Evolutionary conservation across 768 basidiomycete species (phyloP).

Genomic region (Polyporus arcularius): DNA sequence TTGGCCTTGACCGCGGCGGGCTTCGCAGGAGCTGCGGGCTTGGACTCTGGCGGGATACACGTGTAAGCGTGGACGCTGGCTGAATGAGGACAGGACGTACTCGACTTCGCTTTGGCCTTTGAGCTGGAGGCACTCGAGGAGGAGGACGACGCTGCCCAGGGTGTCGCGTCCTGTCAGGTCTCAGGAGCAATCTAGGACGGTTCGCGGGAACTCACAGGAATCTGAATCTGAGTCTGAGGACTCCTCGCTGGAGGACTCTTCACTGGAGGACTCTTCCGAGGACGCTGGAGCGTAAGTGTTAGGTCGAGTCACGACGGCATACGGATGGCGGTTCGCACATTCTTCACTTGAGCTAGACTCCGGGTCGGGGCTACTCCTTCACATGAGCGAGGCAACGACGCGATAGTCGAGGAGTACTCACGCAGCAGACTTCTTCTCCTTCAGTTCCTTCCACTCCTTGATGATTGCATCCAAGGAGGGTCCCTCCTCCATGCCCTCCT

Average conservation of each 20-base stretch:
- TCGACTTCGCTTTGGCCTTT: neutral
- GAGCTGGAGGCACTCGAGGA: slow-evolving; percentile 12
- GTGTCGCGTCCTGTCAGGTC: slow-evolving; percentile 4
- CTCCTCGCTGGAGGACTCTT: slow-evolving; percentile 28
- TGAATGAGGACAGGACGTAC: neutral
- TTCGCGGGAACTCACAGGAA: slow-evolving; percentile 19
- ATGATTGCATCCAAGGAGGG: slow-evolving; percentile 68
- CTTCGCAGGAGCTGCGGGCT: neutral
- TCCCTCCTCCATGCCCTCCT: slow-evolving; percentile 52
- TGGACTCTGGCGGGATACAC: neutral
- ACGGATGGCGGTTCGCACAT: slow-evolving; percentile 6
- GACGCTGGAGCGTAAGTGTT: slow-evolving; percentile 11
- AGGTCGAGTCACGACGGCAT: neutral
- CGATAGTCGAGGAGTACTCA: slow-evolving; percentile 20
- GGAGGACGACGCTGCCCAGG: slow-evolving; percentile 1
- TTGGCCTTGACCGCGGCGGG: neutral
- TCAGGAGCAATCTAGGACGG: neutral
- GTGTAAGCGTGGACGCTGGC: neutral
- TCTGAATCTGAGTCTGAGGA: slow-evolving; percentile 28
- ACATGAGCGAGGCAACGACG: neutral
- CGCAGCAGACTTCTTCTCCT: slow-evolving; percentile 22
- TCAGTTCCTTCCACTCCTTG: slow-evolving; percentile 56
- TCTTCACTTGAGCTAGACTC: slow-evolving; percentile 22
- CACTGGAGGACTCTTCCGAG: slow-evolving; percentile 30
- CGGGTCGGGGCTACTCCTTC: slow-evolving; percentile 7